Percentiles rank a stretch among this genome's conserved stretches.
phyloP scores from a whole-genome alignment of 2,329 filamentous ascomycete species.

The Beauveria australis region DNA sequence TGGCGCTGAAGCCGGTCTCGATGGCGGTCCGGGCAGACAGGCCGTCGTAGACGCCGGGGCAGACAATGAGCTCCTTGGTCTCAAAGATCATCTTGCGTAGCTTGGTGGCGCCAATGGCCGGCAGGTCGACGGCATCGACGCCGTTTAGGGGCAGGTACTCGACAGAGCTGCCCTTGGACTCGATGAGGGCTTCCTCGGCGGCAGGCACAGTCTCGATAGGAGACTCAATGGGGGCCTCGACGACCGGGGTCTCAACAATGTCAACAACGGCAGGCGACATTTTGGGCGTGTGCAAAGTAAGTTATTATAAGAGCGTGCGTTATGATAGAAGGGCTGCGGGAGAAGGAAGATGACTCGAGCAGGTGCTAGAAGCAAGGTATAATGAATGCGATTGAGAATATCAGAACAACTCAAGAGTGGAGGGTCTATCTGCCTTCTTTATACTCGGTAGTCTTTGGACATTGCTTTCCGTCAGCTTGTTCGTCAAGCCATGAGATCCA shows the following conservation, averaged over 20 bases:
- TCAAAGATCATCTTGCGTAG: slow-evolving; percentile 34
- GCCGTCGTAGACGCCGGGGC: slow-evolving; percentile 62
- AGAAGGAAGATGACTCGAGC: background rate
- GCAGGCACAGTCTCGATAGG: background rate
- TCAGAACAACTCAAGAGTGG: background rate
- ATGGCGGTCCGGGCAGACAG: slow-evolving; percentile 57
- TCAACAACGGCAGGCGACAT: slow-evolving; percentile 9
- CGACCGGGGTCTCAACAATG: slow-evolving; percentile 5
- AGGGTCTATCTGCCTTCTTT: slow-evolving; percentile 1
- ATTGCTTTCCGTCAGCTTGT: background rate
- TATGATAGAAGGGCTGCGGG: background rate
- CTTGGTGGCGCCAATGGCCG: slow-evolving; percentile 22
- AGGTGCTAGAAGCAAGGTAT: background rate
- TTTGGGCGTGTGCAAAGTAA: background rate
- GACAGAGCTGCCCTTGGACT: slow-evolving; percentile 9
- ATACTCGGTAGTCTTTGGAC: background rate
- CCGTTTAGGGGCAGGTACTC: slow-evolving; percentile 12
- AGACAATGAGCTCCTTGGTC: slow-evolving; percentile 41
- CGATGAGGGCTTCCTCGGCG: background rate
- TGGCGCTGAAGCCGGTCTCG: slow-evolving; percentile 49
- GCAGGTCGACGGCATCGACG: slow-evolving; percentile 12
- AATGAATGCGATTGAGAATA: background rate
- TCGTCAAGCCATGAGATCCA: background rate
- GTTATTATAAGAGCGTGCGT: background rate
- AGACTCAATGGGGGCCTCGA: background rate